phyloP scores from a whole-genome alignment of 2,329 filamentous ascomycete genomes.

The Colletotrichum limetticola region DNA sequence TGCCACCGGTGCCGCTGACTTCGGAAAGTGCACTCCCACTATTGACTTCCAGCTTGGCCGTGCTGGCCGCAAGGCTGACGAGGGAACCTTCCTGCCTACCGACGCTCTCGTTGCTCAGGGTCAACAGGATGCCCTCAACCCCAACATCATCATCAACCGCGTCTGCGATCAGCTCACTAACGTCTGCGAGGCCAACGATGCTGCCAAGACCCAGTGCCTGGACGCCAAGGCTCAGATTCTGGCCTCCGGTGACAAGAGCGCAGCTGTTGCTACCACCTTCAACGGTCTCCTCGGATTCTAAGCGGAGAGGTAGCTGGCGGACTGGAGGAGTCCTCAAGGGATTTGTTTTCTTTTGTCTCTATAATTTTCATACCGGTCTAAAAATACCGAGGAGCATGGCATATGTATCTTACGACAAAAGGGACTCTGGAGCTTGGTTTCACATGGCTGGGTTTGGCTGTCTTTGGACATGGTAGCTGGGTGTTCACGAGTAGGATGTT shows the following conservation, averaged over 20 bases:
- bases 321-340: background rate
- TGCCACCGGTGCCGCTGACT: constrained; percentile 51
- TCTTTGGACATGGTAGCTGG: constrained; percentile 16
- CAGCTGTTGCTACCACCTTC: constrained; percentile 59
- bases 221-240: constrained; percentile 61
- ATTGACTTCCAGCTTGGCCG: constrained; percentile 68
- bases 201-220: constrained; percentile 59
- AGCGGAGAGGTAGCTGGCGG: background rate
- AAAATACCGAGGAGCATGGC: constrained; percentile 10
- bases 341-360: constrained; percentile 5
- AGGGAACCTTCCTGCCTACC: constrained; percentile 69
- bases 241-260: constrained; percentile 60
- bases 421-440: constrained; percentile 7
- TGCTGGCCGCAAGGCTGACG: constrained; percentile 57
- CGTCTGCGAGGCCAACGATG: constrained; percentile 67
- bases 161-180: constrained; percentile 71
- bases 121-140: constrained; percentile 69
- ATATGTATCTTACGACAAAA: background rate
- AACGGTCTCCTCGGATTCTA: constrained; percentile 54
- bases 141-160: constrained; percentile 72
- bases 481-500: constrained; percentile 29
- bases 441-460: constrained; percentile 11
- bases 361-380: constrained; percentile 11
- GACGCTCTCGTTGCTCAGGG: constrained; percentile 65
- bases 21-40: constrained; percentile 60